Evolutionary conservation across 1,284 basidiomycete genomes (phyloP).

Genomic region (Boletus semigastroideus): DNA sequence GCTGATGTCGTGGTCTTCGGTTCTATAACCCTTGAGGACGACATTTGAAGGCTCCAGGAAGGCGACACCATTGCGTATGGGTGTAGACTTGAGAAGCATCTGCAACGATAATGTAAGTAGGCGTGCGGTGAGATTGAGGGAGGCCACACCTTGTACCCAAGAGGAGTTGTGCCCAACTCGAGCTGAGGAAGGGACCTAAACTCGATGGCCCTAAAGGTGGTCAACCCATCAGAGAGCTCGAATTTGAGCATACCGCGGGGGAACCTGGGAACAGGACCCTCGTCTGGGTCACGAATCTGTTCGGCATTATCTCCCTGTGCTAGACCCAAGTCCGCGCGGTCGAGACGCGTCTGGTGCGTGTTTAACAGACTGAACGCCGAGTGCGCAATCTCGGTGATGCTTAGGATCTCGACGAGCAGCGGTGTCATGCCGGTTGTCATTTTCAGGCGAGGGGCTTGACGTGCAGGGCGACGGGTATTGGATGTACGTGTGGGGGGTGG

Average conservation of each 20-base stretch:
- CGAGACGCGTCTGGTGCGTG: constrained; percentile 59
- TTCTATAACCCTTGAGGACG: constrained; percentile 53
- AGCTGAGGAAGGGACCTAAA: constrained; percentile 58
- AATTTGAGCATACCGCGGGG: constrained; percentile 68
- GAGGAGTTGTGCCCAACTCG: constrained; percentile 61
- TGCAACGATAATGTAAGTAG: constrained; percentile 44
- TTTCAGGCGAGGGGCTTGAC: constrained; percentile 20
- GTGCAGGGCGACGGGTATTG: neutral
- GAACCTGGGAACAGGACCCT: constrained; percentile 72
- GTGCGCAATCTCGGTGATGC: constrained; percentile 72
- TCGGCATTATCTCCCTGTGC: constrained; percentile 43
- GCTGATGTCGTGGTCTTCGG: constrained; percentile 55
- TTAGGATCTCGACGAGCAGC: constrained; percentile 66
- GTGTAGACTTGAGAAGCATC: constrained; percentile 64
- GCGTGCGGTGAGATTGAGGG: neutral
- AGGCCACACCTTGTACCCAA: constrained; percentile 68
- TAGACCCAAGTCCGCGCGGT: constrained; percentile 52
- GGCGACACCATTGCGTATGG: constrained; percentile 61
- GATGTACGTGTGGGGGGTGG: neutral
- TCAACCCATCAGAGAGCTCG: constrained; percentile 64
- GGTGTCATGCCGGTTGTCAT: constrained; percentile 40
- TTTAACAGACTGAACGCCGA: constrained; percentile 71
- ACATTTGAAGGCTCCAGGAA: constrained; percentile 68
- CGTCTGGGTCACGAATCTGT: constrained; percentile 59
- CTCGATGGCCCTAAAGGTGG: constrained; percentile 66